phyloP scores from a whole-genome alignment of 2,329 filamentous ascomycete species.

The Xylariales sp. region DNA sequence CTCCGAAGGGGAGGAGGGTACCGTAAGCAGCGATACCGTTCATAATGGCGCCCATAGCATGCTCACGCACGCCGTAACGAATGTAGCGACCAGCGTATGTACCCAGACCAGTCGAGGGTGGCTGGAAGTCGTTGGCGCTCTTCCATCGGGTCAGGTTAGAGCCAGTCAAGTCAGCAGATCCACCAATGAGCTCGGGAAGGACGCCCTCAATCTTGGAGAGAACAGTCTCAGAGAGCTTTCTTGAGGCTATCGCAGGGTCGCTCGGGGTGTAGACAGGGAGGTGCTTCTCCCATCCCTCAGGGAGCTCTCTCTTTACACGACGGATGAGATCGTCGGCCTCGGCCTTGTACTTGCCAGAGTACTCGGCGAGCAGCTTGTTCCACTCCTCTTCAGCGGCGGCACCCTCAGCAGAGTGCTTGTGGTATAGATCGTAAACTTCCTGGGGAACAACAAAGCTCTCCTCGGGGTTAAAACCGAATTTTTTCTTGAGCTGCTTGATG shows the following conservation, averaged over 20 bases:
- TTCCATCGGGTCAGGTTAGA: constrained; percentile 99
- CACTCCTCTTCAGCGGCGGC: constrained; percentile 93
- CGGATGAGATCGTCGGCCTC: constrained; percentile 85
- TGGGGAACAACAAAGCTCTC: constrained; percentile 93
- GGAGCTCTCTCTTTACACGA: constrained; percentile 83
- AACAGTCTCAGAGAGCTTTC: constrained; percentile 96
- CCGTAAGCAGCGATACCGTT: constrained; percentile 97
- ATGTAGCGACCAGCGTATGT: constrained; percentile 92
- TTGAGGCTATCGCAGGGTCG: constrained; percentile 87
- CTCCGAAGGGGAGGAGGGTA: constrained; percentile 90
- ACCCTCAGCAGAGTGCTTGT: constrained; percentile 85
- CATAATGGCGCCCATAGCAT: constrained; percentile 91
- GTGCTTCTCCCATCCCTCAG: constrained; percentile 95
- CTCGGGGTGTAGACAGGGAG: constrained; percentile 90
- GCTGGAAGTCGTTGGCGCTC: constrained; percentile 96
- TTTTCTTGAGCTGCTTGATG: constrained; percentile 90
- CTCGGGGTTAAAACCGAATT: constrained; percentile 96
- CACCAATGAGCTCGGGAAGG: constrained; percentile 91
- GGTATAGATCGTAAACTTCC: constrained; percentile 91
- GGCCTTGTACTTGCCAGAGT: constrained; percentile 79
- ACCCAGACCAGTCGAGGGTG: constrained; percentile 84
- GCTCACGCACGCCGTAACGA: constrained; percentile 91
- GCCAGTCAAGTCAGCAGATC: constrained; percentile 96
- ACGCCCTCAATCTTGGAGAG: constrained; percentile 85
- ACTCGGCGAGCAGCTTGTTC: constrained; percentile 93